Evolutionary conservation across 2,329 filamentous ascomycete genomes (phyloP), one percentile per base, ranked within the genome.

Genomic region (Penicillium verrucosum): DNA sequence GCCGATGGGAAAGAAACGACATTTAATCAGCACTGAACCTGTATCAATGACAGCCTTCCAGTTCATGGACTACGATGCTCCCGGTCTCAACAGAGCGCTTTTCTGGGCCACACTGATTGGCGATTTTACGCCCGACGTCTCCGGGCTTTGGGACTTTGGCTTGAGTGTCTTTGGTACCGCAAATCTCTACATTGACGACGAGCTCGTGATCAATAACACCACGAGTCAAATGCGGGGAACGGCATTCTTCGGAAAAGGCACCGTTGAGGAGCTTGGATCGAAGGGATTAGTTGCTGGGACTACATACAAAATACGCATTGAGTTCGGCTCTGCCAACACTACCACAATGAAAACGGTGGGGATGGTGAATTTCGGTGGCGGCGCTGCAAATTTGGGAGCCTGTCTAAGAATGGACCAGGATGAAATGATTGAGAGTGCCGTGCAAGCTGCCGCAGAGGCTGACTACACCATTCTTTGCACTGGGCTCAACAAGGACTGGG

Each of bases 191-290:
- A 79, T 87, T 59, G 80, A 87, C 59, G 83, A 77, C 58, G 70
- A 82, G 58, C 73, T 85, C 3, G 73, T 87, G 32, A 78, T 88
- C 16, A 83, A 87, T 68, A 86, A 87, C 63, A 78, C 80, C 2
- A 84, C 82, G 18, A 81, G 81, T 51, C 85, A 88, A 70, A 74
- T 66, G 29, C 78, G 81, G 14, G 83, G 84, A 7, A 82, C 84
- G 38, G 80, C 81, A 2, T 88, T 87, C 75, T 84, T 86, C 54
- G 83, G 85, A n/a, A 77, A 78, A n/a, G 85, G 82, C 2, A 87
- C 84, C 0, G 71, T 78, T 1, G 85, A 88, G 65, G 82, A 86
- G 63, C 80, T 81, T 44, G 84, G 83, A 14, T 58, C 54, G 21
- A 61, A 57, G 51, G 12, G 60, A 5, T 46, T 75, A 6, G 61